Base-by-base conservation (phyloP, 495 filamentous ascomycete species). In the Penicillium longicatenatum region DNA sequence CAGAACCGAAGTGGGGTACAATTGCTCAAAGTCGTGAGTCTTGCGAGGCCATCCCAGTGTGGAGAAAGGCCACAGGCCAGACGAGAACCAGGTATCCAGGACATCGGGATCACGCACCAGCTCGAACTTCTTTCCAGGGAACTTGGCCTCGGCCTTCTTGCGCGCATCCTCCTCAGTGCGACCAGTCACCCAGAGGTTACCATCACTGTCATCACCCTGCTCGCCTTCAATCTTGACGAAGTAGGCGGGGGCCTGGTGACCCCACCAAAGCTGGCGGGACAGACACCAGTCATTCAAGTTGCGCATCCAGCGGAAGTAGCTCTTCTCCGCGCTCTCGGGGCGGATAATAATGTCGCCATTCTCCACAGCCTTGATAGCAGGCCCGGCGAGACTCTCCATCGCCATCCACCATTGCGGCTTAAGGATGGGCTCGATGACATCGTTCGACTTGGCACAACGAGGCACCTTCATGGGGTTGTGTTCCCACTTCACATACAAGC, bases 191-290 rank as follows among this genome's bases (percentile, higher is more conserved):
- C 90, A 93, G 37, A 73, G 63, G 51, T 86, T 80, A 37, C 81
- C 75, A 54, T 89, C 79, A 29, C 70, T 74, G 20, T 79, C 74
- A 51, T 78, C 71, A 29, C 66, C 75, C 12, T 76, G 69, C 66
- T 89, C 82, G 24, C 83, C 89, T 52, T 92, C 87, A 35, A 92
- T 70, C 55, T 84, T 79, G 52, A 89, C 84, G 54, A 86, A 84
- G 69, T 90, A 93, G 9, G 86, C 88, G 7, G 89, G 89, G 33
- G 84, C 82, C 66, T 88, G 87, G 70, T 93, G 90, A 48, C 90
- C 90, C 89, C 89, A 93, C 90, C 90, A 93, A 21, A 93, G 81
- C 71, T 93, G 90, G 59, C 90, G 75, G 8, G 87, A 90, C 35
- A 93, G 73, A 75, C 89, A 93, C 90, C 90, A 92, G 67, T 92